Base-by-base conservation (phyloP, 2,329 filamentous ascomycete genomes). In the Dactylellina parvicollis region DNA sequence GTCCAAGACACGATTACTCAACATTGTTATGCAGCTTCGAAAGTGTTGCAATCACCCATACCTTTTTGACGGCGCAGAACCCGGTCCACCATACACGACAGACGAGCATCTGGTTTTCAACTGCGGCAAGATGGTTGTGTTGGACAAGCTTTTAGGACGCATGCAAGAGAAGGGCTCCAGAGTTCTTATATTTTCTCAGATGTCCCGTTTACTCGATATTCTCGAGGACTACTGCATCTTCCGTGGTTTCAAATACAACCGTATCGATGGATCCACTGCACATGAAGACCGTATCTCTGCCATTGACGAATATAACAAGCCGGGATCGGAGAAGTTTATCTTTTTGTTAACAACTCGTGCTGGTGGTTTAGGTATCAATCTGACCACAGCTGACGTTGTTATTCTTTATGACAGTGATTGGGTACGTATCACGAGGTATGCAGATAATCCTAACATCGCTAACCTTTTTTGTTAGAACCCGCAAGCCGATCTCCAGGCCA, bases 41-140 rank as follows among this genome's bases (percentile, higher is more conserved):
- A 99, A 99, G 82, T 99, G 95, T 82, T 99, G 95, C 81, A 99
- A 99, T 78, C 95, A 99, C 79, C 95, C 95, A 0, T 99, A 99
- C 78, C 87, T 99, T 0, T 99, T 99, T 77, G 95, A 99, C 80
- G 95, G 95, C 61, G 95, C 95, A 8, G 95, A 99, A 80, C 95
- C 95, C 42, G 95, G 95, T 26, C 96, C 95, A 10, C 95, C 96
- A 1, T 99, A 98, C 80, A 99, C 96, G 0, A 99, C 94, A 0
- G 95, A 99, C 79, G 94, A 98, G 82, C 96, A 99, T 82, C 85
- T 99, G 57, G 84, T 99, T 42, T 90, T 88, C 82, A 99, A 98
- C 78, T 89, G 95, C 1, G 95, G 93, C 20, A 99, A 99, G 83
- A 99, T 99, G 95, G 87, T 92, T 30, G 92, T 99, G 79, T 86